Conservation (phyloP, 768 basidiomycete species). For the Tulasnella sp. region DNA sequence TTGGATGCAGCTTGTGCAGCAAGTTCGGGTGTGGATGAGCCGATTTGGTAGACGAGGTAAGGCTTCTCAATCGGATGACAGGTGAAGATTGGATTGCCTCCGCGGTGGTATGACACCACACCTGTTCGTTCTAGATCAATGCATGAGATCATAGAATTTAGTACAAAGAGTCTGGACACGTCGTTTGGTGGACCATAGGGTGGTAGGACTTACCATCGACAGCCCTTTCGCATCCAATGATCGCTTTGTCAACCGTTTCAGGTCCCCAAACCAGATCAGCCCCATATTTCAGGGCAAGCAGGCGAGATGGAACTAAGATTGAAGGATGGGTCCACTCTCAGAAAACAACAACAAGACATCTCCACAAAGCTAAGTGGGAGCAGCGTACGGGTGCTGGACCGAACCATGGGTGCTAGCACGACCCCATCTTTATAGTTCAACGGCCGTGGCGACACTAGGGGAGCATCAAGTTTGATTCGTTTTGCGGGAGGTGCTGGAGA, state of each 20-base stretch:
- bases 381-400: slow-evolving; percentile 64
- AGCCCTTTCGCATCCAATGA: slow-evolving; percentile 67
- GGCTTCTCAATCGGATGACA: slow-evolving; percentile 92
- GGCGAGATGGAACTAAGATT: slow-evolving; percentile 62
- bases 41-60: slow-evolving; percentile 91
- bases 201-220: slow-evolving; percentile 63
- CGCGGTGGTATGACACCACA: slow-evolving; percentile 72
- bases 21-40: slow-evolving; percentile 76
- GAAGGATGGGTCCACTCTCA: too few relatives aligned
- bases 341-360: not conserved
- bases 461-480: slow-evolving; percentile 37
- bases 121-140: slow-evolving; percentile 57
- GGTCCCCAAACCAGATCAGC: slow-evolving; percentile 94
- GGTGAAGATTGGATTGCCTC: slow-evolving; percentile 71
- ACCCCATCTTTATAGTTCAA: slow-evolving; percentile 74
- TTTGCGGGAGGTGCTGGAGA: slow-evolving; percentile 31
- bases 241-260: slow-evolving; percentile 93
- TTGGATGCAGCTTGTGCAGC: slow-evolving; percentile 85
- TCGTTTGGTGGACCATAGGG: too few relatives aligned
- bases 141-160: slow-evolving; percentile 7
- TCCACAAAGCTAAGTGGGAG: not conserved
- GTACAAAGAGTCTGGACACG: not conserved
- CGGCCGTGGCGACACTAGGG: not conserved
- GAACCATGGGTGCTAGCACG: slow-evolving; percentile 97
- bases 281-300: slow-evolving; percentile 84